Evolutionary conservation across 1,284 basidiomycete genomes (phyloP), one percentile per base, ranked within the genome.

Genomic region (Leccinum cinnamomeum): DNA sequence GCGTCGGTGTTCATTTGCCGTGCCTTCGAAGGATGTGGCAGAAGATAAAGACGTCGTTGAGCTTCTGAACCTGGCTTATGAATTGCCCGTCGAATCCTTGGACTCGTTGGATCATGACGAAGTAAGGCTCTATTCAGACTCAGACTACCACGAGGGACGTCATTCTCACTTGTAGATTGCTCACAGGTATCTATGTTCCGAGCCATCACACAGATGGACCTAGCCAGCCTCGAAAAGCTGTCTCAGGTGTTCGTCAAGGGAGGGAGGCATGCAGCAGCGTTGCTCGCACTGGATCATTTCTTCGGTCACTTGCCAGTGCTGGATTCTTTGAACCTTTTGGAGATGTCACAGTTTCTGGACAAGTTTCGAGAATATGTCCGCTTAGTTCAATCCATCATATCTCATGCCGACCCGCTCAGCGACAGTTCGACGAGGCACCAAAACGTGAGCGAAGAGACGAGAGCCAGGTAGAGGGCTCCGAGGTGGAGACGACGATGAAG

Each of bases 391-490:
- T 59, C 69, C 2, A 44, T 79, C 53, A 69, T 70, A 7, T 67
- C 64, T 16, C 56, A 71, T 4, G 12, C 61, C 14, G 69, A 79
- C 48, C 77, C 78, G 4, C 67, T 72, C 53, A 50, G 66, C 0
- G 59, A 60, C 30, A 18, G 57, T 0, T 64, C 63, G 0, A 68
- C 79, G 23, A 75, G 66, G 41, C 75, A 68, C 25, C 87, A 98
- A 76, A 91, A 97, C 70, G 90, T 95, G 59, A 95, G 92, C 79
- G 90, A 93, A 68, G 91, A 97, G 94, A 98, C 64, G 96, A 99
- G 75, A 92, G 92, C 70, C 95, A 97, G 72, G 92, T 99, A 35
- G 97, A 99, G 97, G 97, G 2, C 80, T 99, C n/a, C 86, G 90
- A 72, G 91, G 87, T 56, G 82, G 88, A n/a, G 84, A 87, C 35